phyloP scores from a whole-genome alignment of 2,329 filamentous ascomycete genomes.

The Nemania bipapillata region DNA sequence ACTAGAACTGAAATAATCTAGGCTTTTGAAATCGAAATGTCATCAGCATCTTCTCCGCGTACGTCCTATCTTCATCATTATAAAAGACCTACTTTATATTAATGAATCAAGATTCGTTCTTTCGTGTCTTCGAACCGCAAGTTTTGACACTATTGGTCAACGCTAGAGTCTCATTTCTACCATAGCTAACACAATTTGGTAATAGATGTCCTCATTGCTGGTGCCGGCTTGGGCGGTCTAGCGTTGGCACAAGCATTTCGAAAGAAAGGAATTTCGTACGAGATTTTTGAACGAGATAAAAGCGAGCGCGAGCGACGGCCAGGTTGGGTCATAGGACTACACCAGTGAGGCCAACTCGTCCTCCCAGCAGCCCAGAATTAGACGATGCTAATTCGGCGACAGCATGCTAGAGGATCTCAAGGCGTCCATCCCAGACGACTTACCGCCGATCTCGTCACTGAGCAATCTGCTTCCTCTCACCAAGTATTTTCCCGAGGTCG shows the following conservation, averaged over 20 bases:
- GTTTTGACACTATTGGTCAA: neutral
- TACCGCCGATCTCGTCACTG: constrained; percentile 41
- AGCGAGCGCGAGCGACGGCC: constrained; percentile 37
- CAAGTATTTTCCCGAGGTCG: constrained; percentile 37
- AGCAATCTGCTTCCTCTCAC: constrained; percentile 42
- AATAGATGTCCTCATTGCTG: constrained; percentile 41
- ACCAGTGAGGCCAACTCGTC: constrained; percentile 33
- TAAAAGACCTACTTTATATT: neutral
- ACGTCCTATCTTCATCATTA: constrained; percentile 2
- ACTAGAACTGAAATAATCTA: neutral
- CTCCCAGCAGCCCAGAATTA: neutral
- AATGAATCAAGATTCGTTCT: no score
- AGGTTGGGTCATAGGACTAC: constrained; percentile 43
- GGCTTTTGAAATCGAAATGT: constrained; percentile 8
- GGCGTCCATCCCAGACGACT: constrained; percentile 40
- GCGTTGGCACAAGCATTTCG: constrained; percentile 41
- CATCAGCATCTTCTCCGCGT: constrained; percentile 31
- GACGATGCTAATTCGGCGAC: neutral
- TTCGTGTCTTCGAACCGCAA: no score
- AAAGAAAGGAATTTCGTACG: constrained; percentile 43
- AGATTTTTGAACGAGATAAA: constrained; percentile 43
- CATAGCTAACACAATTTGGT: neutral
- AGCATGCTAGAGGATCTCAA: constrained; percentile 45
- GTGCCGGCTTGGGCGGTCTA: constrained; percentile 41
- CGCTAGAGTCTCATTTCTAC: neutral